Percentiles rank a stretch among this genome's conserved stretches.
phyloP scores from a whole-genome alignment of 257 asterid genomes.

The Jaltomata sinuosa region DNA sequence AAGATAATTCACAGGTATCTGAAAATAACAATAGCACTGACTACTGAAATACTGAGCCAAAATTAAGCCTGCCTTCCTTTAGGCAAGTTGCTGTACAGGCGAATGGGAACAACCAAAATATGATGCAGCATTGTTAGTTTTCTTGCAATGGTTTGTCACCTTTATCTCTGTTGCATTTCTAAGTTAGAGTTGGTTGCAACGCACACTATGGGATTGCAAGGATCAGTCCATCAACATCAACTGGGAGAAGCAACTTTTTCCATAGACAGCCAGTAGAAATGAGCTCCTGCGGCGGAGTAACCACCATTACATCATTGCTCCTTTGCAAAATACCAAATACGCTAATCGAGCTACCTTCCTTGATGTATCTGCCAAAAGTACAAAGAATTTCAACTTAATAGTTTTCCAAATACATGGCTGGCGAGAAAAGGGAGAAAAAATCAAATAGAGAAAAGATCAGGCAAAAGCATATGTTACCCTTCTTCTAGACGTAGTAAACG shows the following conservation, averaged over 20 bases:
- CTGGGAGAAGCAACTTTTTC: conserved; percentile 29
- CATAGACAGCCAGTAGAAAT: conserved; percentile 29
- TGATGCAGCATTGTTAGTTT: background rate
- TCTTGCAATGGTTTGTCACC: background rate
- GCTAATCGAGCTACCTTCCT: conserved; percentile 24
- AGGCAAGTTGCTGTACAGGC: background rate
- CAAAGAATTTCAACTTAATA: background rate
- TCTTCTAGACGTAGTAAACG: conserved; percentile 26
- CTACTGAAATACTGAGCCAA: background rate
- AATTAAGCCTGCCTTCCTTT: background rate
- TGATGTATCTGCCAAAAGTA: conserved; percentile 17
- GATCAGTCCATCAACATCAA: conserved; percentile 29
- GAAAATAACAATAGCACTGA: background rate
- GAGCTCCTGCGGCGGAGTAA: conserved; percentile 22
- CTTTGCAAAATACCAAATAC: conserved; percentile 23
- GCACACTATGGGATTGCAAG: conserved; percentile 6
- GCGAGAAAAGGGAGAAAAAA: background rate
- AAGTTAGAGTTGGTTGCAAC: background rate
- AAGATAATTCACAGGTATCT: background rate
- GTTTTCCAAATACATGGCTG: background rate
- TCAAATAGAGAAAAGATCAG: background rate
- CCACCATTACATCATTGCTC: conserved; percentile 8
- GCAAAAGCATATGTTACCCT: conserved; percentile 20
- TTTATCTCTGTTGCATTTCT: background rate
- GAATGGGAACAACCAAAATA: background rate